Percentiles rank a stretch among this genome's conserved stretches.
Evolutionary conservation across 2,329 filamentous ascomycete species (phyloP).

Genomic region (Sclerotinia borealis): DNA sequence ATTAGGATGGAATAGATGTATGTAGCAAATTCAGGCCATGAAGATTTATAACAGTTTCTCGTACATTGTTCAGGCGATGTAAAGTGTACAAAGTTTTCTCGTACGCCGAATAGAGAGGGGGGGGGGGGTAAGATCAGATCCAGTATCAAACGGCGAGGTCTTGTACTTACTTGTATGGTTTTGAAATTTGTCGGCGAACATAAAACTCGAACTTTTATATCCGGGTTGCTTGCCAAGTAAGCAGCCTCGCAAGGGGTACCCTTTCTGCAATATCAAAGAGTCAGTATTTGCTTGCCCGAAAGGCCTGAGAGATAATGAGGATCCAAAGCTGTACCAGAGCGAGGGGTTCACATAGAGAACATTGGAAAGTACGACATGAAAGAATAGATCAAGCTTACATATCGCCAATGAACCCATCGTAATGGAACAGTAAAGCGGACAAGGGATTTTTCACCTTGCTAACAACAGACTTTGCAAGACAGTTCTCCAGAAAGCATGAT

Average conservation of each 20-base stretch:
- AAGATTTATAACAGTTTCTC: neutral
- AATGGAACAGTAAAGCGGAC: conserved; percentile 50
- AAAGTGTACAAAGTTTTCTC: too few species aligned
- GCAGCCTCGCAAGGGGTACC: conserved; percentile 47
- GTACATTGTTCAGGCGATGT: too few species aligned
- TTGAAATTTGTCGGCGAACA: conserved; percentile 44
- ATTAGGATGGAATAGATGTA: neutral
- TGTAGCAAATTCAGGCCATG: neutral
- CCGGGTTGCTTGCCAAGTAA: conserved; percentile 41
- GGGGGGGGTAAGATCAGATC: neutral
- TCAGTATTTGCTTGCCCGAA: neutral
- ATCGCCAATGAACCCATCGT: conserved; percentile 32
- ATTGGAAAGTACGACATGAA: neutral
- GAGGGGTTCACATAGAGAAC: neutral
- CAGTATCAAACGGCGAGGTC: neutral
- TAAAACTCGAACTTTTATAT: conserved; percentile 44
- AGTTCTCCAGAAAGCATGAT: conserved; percentile 49
- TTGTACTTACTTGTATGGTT: conserved; percentile 33
- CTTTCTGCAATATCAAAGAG: neutral
- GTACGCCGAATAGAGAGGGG: too few species aligned
- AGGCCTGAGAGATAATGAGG: conserved; percentile 36
- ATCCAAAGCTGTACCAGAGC: neutral
- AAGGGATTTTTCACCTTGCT: conserved; percentile 43
- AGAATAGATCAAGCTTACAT: neutral
- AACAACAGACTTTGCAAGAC: conserved; percentile 34